Conservation (phyloP, 192 early-diverging fungal genomes). For the Linnemannia schmuckeri region DNA sequence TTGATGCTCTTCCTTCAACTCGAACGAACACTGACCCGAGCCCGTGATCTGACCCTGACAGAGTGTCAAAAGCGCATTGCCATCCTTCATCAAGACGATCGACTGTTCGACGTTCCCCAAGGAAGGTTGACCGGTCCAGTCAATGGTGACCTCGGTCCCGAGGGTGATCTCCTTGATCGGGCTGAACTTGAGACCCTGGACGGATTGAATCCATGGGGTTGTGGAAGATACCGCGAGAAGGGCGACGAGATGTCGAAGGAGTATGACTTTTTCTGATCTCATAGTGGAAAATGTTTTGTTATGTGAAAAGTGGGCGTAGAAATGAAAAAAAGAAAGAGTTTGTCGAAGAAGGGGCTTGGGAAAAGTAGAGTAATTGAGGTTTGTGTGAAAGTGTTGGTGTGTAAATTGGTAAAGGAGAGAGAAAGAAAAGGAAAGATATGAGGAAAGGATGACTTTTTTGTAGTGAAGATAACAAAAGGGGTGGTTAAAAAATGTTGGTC, state of each 20-base stretch:
- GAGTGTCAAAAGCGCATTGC: background rate
- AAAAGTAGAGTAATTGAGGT: too few species aligned
- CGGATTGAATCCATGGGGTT: background rate
- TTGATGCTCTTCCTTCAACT: background rate
- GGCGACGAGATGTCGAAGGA: background rate
- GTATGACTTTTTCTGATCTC: background rate
- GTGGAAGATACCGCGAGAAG: background rate
- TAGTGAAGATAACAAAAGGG: background rate
- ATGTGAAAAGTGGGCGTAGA: background rate
- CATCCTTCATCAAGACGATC: conserved; percentile 8
- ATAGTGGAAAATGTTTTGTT: background rate
- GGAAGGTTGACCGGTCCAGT: conserved; percentile 15
- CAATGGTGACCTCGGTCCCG: conserved; percentile 13
- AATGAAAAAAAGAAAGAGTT: background rate
- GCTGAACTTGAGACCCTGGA: conserved; percentile 5
- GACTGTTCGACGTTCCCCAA: conserved; percentile 7
- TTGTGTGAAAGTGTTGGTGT: background rate
- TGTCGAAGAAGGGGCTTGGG: background rate
- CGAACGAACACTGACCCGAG: conserved; percentile 19
- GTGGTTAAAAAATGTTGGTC: background rate
- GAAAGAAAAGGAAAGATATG: background rate
- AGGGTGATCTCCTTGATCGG: conserved; percentile 1
- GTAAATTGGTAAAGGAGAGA: background rate
- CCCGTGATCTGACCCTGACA: conserved; percentile 17
- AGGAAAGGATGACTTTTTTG: background rate